Base-by-base conservation (phyloP, 768 basidiomycete genomes). In the Lactarius hengduanensis region DNA sequence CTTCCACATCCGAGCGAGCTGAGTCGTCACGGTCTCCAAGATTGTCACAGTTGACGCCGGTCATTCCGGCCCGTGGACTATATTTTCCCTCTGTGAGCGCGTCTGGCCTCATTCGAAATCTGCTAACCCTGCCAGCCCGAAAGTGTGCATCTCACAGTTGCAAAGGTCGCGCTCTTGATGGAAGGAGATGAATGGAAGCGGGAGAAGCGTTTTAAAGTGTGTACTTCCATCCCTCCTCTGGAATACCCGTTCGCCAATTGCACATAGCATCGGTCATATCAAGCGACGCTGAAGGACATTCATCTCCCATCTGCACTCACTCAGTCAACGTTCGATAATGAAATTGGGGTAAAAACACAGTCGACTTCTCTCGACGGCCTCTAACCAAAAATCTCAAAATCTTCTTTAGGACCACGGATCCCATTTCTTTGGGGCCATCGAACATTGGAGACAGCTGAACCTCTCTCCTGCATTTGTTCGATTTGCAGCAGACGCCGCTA, bases 391-490 rank as follows among this genome's bases (percentile, higher is more conserved):
- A 55, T 7, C 38, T 62, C 30, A 62, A 28, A 15, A 34, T 9
- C 15, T 30, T 55, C n/a, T 38, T 70, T 62, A 92, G 90, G 90
- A 94, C 69, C 84, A 85, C 72, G 86, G 87, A 64, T 92, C 90
- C 0, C 88, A 92, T 73, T 94, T 96, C 71, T 86, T 88, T 62
- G 81, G 84, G 69, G 83, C 89, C 3, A 78, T 96, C 38, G 80
- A 85, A 32, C 86, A 91, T 72, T 92, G 90, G 88, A 79, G 83
- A 70, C 89, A 94, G 71, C 82, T 95, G 66, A 94, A 91, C 74
- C 83, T 96, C 26, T 82, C 91, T 2, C 84, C 90, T 0, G 80
- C 86, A 1, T 95, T 94, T 74, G 76, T 93, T 62, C 76, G 79
- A 34, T 94, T 93, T 72, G 86, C 88, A 2, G 80, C 82, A 64